Percentiles rank a stretch among this genome's conserved stretches.
phyloP scores from a whole-genome alignment of 2,329 filamentous ascomycete species.

The Colletotrichum gigasporum region DNA sequence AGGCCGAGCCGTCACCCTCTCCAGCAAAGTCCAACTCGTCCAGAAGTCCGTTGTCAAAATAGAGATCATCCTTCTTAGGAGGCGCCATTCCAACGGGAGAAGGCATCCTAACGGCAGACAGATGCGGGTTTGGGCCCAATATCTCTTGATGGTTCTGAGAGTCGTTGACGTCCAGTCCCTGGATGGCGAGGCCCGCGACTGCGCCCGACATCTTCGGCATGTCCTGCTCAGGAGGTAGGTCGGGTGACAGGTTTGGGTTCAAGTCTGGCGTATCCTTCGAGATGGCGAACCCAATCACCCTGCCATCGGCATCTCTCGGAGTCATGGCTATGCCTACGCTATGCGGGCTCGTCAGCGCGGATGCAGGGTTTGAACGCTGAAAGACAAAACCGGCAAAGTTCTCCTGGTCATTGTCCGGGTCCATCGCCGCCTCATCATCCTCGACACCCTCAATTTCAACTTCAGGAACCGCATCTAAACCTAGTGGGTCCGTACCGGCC shows the following conservation, averaged over 20 bases:
- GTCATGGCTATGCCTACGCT: conserved; percentile 58
- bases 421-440: conserved; percentile 43
- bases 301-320: conserved; percentile 64
- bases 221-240: conserved; percentile 13
- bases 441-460: conserved; percentile 31
- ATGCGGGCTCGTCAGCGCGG: conserved; percentile 59
- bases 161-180: conserved; percentile 41
- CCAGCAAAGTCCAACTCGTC: conserved; percentile 57
- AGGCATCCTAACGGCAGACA: conserved; percentile 26
- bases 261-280: conserved; percentile 55
- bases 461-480: conserved; percentile 17
- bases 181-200: conserved; percentile 54
- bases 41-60: conserved; percentile 71
- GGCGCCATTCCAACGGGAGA: neutral
- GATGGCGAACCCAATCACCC: conserved; percentile 65
- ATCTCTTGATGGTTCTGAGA: neutral
- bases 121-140: conserved; percentile 34
- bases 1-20: conserved; percentile 64
- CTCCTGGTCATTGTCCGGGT: conserved; percentile 66
- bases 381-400: conserved; percentile 70
- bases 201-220: conserved; percentile 29
- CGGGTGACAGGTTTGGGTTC: conserved; percentile 12
- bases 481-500: conserved; percentile 4
- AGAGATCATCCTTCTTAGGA: conserved; percentile 64
- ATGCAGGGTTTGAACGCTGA: conserved; percentile 62